Conservation (phyloP, 345 rosid species). For the Corchorus olitorius region DNA sequence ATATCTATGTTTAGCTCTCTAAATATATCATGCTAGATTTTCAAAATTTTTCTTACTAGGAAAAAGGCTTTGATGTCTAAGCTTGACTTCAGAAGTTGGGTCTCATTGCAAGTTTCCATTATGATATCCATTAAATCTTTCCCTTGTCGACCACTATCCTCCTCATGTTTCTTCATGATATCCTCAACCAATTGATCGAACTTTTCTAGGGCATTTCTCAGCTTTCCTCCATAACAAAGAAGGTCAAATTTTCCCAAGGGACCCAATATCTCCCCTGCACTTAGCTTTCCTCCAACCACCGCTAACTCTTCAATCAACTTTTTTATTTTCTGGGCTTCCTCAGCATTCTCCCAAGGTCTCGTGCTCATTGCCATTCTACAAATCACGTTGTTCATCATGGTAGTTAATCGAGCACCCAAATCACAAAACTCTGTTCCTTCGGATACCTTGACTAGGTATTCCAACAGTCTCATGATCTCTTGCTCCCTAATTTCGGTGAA, state of each 20-base stretch:
- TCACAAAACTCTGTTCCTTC: neutral
- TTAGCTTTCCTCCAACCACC: neutral
- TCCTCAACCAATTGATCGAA: neutral
- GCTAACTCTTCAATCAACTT: neutral
- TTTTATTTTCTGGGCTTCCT: neutral
- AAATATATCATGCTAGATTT: no score
- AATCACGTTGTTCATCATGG: conserved; percentile 6
- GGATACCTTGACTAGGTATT: neutral
- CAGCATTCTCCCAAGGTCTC: neutral
- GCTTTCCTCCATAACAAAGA: conserved; percentile 7
- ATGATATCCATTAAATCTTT: conserved; percentile 14
- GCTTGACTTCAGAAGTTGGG: neutral
- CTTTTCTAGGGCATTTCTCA: neutral
- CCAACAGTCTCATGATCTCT: neutral
- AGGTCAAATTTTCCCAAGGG: conserved; percentile 10
- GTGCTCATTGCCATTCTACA: conserved; percentile 4
- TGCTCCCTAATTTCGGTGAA: neutral
- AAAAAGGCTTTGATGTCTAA: conserved; percentile 8
- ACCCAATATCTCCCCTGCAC: neutral
- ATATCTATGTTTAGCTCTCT: no score
- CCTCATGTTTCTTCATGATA: conserved; percentile 12
- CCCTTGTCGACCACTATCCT: neutral
- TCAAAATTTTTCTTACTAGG: neutral
- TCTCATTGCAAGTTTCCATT: neutral
- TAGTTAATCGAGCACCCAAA: neutral